Conservation (phyloP, 768 basidiomycete species). For the Myochromella boudieri region DNA sequence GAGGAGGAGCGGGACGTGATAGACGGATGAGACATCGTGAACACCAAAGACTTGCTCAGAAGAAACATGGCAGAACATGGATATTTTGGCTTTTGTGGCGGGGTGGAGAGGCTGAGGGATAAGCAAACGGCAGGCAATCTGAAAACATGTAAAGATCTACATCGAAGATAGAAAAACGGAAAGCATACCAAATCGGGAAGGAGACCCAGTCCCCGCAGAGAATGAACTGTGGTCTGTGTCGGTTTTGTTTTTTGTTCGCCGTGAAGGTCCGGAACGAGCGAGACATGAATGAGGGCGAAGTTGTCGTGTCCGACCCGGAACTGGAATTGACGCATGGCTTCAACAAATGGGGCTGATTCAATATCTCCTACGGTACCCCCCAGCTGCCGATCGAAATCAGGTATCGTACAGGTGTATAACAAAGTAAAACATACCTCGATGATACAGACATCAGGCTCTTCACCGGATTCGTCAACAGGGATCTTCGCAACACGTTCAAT, state of each 20-base stretch:
- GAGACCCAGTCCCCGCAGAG: conserved; percentile 87
- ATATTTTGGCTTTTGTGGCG: conserved; percentile 92
- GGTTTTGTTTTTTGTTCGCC: conserved; percentile 99
- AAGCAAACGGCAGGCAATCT: conserved; percentile 93
- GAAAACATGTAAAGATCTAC: neutral
- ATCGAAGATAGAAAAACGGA: neutral
- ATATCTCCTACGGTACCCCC: conserved; percentile 99
- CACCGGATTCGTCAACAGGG: conserved; percentile 91
- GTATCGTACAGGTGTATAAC: neutral
- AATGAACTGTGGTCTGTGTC: conserved; percentile 95
- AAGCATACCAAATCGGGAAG: conserved; percentile 82
- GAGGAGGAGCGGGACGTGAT: conserved; percentile 93
- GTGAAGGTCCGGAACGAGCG: conserved; percentile 97
- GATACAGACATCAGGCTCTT: conserved; percentile 95
- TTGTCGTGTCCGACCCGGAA: conserved; percentile 96
- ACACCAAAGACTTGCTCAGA: conserved; percentile 91
- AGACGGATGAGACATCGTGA: conserved; percentile 94
- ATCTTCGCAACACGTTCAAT: conserved; percentile 92
- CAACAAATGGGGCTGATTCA: conserved; percentile 96
- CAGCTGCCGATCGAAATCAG: conserved; percentile 50
- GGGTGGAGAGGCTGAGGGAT: conserved; percentile 79
- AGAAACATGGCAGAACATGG: conserved; percentile 98
- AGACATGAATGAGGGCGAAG: conserved; percentile 96
- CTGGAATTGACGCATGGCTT: conserved; percentile 99
- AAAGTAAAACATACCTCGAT: conserved; percentile 69